Evolutionary conservation across 225 moss, liverwort and hornwort genomes (phyloP).

Genomic region (Sphagnum tenellum): DNA sequence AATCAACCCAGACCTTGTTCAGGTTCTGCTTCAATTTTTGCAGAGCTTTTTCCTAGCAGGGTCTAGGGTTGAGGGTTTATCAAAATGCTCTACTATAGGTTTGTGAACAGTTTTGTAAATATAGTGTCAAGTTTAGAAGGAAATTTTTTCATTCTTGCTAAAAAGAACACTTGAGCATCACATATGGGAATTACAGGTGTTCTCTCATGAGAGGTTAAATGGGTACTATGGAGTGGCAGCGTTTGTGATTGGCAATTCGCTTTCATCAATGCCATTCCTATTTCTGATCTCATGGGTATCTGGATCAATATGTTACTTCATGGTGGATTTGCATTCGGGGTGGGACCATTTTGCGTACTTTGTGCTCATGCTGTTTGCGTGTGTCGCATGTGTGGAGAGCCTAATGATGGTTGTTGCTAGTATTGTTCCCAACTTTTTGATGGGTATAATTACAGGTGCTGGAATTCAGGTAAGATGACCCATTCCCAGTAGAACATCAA

Average conservation of each 20-base stretch:
- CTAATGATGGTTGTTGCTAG: conserved; percentile 51
- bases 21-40: too few species aligned
- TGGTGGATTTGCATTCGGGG: conserved; percentile 39
- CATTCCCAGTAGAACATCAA: too few species aligned
- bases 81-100: too few species aligned
- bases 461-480: conserved; percentile 29
- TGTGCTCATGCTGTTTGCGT: conserved; percentile 37
- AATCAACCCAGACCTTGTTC: too few species aligned
- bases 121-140: too few species aligned
- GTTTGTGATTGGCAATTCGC: conserved; percentile 41
- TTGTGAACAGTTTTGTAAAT: too few species aligned
- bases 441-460: conserved; percentile 46
- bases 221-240: conserved; percentile 46
- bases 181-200: conserved; percentile 6
- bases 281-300: conserved; percentile 35
- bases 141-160: too few species aligned
- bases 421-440: conserved; percentile 38
- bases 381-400: conserved; percentile 40
- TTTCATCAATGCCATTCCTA: conserved; percentile 36
- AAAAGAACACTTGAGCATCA: too few species aligned
- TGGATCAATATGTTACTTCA: conserved; percentile 30
- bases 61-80: too few species aligned
- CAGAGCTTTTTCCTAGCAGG: too few species aligned
- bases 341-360: conserved; percentile 44
- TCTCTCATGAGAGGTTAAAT: conserved; percentile 36